These are phyloP conservation scores for Capronia americana DNA, from an alignment of 2,329 filamentous ascomycete species.

Conservation along the genomic window DNA sequence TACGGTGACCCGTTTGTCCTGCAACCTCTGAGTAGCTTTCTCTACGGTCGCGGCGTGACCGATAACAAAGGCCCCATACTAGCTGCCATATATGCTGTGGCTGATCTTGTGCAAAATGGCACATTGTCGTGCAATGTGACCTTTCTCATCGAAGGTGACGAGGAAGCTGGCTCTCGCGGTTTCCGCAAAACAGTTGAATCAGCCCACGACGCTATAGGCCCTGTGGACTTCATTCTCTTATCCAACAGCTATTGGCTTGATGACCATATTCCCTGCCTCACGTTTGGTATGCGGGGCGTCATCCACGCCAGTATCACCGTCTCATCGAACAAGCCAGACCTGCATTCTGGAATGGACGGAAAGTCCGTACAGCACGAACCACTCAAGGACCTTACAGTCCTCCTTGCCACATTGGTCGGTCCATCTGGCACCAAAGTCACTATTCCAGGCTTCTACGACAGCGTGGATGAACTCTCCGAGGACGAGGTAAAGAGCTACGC, in stretches of 20 bases:
- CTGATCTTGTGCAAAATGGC: constrained; percentile 85
- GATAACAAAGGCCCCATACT: constrained; percentile 98
- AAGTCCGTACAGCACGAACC: constrained; percentile 87
- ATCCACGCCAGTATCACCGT: constrained; percentile 91
- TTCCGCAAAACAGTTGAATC: constrained; percentile 82
- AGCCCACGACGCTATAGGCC: constrained; percentile 83
- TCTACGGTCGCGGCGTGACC: constrained; percentile 94
- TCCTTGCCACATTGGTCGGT: constrained; percentile 83
- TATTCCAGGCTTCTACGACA: constrained; percentile 88
- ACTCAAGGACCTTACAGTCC: constrained; percentile 83
- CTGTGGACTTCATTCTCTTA: constrained; percentile 90
- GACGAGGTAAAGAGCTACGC: constrained; percentile 82
- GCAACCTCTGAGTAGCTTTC: constrained; percentile 85
- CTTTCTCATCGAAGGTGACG: constrained; percentile 95
- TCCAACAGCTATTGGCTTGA: constrained; percentile 99
- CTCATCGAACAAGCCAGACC: constrained; percentile 82
- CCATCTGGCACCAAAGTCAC: constrained; percentile 75
- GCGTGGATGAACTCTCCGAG: constrained; percentile 74
- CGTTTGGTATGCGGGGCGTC: constrained; percentile 90
- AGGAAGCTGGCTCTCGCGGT: constrained; percentile 90
- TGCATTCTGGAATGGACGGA: constrained; percentile 96
- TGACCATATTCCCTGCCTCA: constrained; percentile 92
- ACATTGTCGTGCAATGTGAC: constrained; percentile 84
- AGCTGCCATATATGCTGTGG: constrained; percentile 90
- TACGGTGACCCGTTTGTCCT: constrained; percentile 86